These are phyloP conservation scores for Annulohypoxylon bovei DNA, from an alignment of 495 filamentous ascomycete genomes.

Conservation along the genomic window DNA sequence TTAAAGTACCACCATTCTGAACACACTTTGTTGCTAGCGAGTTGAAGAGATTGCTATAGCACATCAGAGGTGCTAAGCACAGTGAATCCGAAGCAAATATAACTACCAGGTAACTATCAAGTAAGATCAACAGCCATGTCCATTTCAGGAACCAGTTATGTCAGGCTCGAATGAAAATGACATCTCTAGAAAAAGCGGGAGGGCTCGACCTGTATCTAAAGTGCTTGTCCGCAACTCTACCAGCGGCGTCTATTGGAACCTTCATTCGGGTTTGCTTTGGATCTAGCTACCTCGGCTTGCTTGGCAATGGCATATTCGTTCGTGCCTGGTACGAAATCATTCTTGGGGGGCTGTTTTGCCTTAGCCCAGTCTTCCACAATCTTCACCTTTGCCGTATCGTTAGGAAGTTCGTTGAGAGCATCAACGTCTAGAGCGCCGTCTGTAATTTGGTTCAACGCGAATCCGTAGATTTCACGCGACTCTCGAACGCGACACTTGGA, in stretches of 20 bases:
- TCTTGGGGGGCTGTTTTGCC: background rate
- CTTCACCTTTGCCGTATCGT: slow-evolving; percentile 42
- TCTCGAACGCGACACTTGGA: slow-evolving; percentile 36
- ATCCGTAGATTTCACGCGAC: slow-evolving; percentile 21
- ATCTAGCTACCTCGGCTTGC: background rate
- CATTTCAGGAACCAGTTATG: background rate
- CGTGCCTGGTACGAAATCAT: background rate
- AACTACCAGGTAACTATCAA: background rate
- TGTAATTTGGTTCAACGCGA: slow-evolving; percentile 37
- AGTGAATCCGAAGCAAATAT: background rate
- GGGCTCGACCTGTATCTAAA: background rate
- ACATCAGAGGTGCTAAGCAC: background rate
- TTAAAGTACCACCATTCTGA: background rate
- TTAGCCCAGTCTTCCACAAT: slow-evolving; percentile 22
- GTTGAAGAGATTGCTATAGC: background rate
- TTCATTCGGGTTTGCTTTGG: background rate
- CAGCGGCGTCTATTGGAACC: too few species aligned
- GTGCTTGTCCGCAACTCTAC: background rate
- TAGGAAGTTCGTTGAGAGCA: slow-evolving; percentile 21
- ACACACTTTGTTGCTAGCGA: background rate
- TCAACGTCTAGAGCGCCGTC: slow-evolving; percentile 43
- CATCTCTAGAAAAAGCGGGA: background rate
- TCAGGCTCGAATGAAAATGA: background rate
- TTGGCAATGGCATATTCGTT: slow-evolving; percentile 6
- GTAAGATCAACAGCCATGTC: too few species aligned